Evolutionary conservation across 331 rosid genomes (phyloP), one percentile per base, ranked within the genome.

Genomic region (Acacia concinna): DNA sequence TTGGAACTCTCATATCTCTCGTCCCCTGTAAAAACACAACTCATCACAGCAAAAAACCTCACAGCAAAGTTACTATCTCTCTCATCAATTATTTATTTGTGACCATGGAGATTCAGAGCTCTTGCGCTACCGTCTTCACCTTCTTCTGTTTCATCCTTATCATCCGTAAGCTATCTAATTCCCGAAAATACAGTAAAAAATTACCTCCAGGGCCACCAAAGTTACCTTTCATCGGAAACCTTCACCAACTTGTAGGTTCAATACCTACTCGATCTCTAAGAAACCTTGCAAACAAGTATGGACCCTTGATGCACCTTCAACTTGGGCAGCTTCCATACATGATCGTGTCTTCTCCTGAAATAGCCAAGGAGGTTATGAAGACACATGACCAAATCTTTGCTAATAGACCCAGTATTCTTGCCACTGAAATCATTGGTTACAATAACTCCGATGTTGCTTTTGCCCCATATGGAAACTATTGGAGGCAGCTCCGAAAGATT

Each of bases 361-460:
- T 57, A 11, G 64, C 91, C 15, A 75, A 35, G 66, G 85, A 79
- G 57, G 85, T 83, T 23, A 41, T 89, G 78, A 86, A 78, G 79
- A 82, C 84, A 23, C 87, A 82, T 73, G 92, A 86, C 63, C 35
- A 66, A 23, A 23, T 18, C 34, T 89, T 89, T 66, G 78, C 90
- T 11, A 81, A 83, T 17, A 83, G 89, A 79, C 89, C 89, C 12
- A 65, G 6, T 0, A 34, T 59, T 10, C 52, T 83, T 34, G 80
- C 80, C 40, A 2, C 81, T 25, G 34, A 73, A 28, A 83, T 85
- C 67, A 0, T 60, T 4, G 37, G 3, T 30, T 60, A 60, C 37
- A 28, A 28, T 60, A 25, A 4, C 64, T 2, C 31, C 14, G 18
- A 10, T 25, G 13, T 57, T 23, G 64, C 1, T 10, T 57, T 57